Base-by-base conservation (phyloP, 179 eudicot genomes). In the Beta corolliflora region DNA sequence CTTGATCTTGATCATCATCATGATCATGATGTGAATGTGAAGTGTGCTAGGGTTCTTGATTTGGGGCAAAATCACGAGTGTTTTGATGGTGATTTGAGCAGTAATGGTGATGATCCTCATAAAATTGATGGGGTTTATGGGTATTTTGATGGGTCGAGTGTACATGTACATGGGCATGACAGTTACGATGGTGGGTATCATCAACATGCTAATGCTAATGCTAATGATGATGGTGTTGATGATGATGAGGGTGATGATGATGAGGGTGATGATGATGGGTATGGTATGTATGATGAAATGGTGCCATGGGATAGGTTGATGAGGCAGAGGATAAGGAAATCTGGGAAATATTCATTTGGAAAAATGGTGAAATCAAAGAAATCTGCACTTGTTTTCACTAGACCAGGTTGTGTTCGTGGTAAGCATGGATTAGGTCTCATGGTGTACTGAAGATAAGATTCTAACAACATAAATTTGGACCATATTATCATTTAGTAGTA, bases 261-360 rank as follows among this genome's bases (percentile, higher is more conserved):
- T 15, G 85, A 81, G 7, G 86, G 75, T 0, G 77, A 52, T 19
- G 88, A 75, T 41, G 83, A 63, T 75, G 90, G 77, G 48, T 77
- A 83, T 73, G 98, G 72, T 45, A 76, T 87, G 73, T 97, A 93
- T 79, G 97, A 93, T 78, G 92, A 93, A 45, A 71, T 91, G 79
- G 93, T 92, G 71, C 95, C 97, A 54, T 82, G 85, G 89, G 84
- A 82, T 66, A 58, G 85, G 44, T 85, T 90, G 5, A 91, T 81
- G 83, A 88, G 86, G 70, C 86, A 91, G 29, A 88, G 97, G 88
- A 78, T 93, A 77, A 90, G 86, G 88, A 95, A 95, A 84, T 68
- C 90, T 83, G 97, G 93, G 88, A 95, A 93, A 15, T 90, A 89
- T 76, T 84, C 88, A 1, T 81, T 85, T 50, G 65, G 89, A 0